Evolutionary conservation across 2,329 filamentous ascomycete species (phyloP).

Genomic region (Verticillium klebahnii): DNA sequence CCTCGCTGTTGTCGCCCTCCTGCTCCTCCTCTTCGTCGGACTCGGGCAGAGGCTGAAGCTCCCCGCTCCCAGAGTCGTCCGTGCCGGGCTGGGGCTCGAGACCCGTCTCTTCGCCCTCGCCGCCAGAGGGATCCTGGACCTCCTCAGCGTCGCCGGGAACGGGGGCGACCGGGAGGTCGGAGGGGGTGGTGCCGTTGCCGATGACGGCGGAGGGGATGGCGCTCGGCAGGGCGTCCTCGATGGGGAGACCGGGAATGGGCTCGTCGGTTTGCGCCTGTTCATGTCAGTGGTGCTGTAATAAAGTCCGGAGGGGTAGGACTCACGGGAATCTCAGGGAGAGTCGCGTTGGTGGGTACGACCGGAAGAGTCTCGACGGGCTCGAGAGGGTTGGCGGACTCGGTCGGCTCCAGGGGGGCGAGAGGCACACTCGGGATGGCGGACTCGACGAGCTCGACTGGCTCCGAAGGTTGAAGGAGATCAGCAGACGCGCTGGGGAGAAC

Average conservation of each 20-base stretch:
- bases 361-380: background rate
- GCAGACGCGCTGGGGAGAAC: background rate
- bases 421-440: background rate
- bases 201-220: background rate
- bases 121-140: background rate
- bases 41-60: conserved; percentile 1
- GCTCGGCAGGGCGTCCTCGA: background rate
- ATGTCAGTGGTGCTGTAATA: background rate
- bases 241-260: background rate
- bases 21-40: background rate
- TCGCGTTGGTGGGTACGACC: background rate
- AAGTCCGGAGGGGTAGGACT: background rate
- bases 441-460: background rate
- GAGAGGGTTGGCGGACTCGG: background rate
- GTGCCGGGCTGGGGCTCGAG: background rate
- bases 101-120: background rate
- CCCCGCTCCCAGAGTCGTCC: background rate
- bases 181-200: background rate
- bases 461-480: background rate
- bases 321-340: background rate
- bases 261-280: background rate
- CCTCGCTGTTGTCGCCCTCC: background rate
- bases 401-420: background rate
- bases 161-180: background rate
- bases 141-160: background rate